A percentile compares a stretch with the other conserved stretches of the same genome.
Conservation (phyloP, 306 rosid species). For the Astragalus membranaceus region DNA sequence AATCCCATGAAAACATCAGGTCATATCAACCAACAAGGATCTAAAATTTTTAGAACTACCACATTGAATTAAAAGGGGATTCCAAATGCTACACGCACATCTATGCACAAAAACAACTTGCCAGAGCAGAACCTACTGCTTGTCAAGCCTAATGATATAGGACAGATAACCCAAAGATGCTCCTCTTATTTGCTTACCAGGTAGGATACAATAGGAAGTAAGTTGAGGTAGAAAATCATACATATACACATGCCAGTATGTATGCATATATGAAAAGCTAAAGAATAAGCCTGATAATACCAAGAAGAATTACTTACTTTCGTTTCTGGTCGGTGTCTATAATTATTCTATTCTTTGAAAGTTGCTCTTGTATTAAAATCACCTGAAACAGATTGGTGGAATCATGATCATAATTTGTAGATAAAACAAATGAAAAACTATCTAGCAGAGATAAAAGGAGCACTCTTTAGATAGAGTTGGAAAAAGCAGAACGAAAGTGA, state of each 20-base stretch:
- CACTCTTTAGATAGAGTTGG: background rate
- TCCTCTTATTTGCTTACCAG: background rate
- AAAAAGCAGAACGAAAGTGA: background rate
- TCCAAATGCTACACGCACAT: background rate
- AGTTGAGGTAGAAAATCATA: background rate
- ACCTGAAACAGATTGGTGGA: slow-evolving; percentile 52
- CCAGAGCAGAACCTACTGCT: background rate
- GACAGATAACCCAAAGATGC: background rate
- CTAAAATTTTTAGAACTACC: background rate
- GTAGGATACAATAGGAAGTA: background rate
- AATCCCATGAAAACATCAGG: background rate
- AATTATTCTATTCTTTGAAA: slow-evolving; percentile 88
- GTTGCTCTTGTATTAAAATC: slow-evolving; percentile 86
- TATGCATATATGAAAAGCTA: background rate
- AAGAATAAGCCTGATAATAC: slow-evolving; percentile 1
- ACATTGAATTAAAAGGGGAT: background rate
- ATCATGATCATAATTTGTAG: background rate
- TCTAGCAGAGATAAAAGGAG: background rate
- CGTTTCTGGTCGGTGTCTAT: slow-evolving; percentile 81
- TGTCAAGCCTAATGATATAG: background rate
- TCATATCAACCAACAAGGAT: background rate
- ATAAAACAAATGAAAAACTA: background rate
- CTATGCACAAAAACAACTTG: background rate
- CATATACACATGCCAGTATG: background rate
- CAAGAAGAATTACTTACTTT: slow-evolving; percentile 51